Conservation (phyloP, 2,329 filamentous ascomycete species). For the Helminthosporium solani region DNA sequence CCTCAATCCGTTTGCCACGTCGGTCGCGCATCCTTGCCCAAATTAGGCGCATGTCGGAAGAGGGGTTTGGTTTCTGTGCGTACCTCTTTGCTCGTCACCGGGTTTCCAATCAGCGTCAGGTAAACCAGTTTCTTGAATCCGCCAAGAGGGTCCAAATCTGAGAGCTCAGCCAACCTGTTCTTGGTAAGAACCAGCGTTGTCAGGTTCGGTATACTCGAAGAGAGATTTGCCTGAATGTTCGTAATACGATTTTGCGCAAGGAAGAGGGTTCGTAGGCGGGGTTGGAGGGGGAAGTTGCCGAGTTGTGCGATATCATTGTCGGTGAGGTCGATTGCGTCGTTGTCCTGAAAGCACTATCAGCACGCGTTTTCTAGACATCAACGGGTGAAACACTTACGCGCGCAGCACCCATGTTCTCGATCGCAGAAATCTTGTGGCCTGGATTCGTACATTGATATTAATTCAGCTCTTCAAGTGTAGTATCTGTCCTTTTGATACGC, state of each 20-base stretch:
- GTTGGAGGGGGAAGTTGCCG: constrained; percentile 89
- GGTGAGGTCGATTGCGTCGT: constrained; percentile 96
- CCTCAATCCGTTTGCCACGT: neutral
- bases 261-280: constrained; percentile 82
- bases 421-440: constrained; percentile 97
- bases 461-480: constrained; percentile 85
- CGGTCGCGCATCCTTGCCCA: constrained; percentile 17
- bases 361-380: neutral
- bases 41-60: constrained; percentile 14
- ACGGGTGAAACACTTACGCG: constrained; percentile 61
- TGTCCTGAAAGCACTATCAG: constrained; percentile 59
- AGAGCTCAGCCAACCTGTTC: constrained; percentile 80
- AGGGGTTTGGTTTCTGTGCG: constrained; percentile 9
- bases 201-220: constrained; percentile 77
- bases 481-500: constrained; percentile 95
- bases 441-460: constrained; percentile 70
- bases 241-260: constrained; percentile 86
- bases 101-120: constrained; percentile 80
- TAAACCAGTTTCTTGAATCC: constrained; percentile 72
- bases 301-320: constrained; percentile 94
- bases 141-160: constrained; percentile 79
- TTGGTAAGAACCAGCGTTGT: constrained; percentile 77
- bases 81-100: constrained; percentile 89
- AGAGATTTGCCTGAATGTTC: constrained; percentile 73
- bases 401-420: constrained; percentile 96